phyloP scores from a whole-genome alignment of 257 asterid genomes.

The Fraxinus quadrangulata region DNA sequence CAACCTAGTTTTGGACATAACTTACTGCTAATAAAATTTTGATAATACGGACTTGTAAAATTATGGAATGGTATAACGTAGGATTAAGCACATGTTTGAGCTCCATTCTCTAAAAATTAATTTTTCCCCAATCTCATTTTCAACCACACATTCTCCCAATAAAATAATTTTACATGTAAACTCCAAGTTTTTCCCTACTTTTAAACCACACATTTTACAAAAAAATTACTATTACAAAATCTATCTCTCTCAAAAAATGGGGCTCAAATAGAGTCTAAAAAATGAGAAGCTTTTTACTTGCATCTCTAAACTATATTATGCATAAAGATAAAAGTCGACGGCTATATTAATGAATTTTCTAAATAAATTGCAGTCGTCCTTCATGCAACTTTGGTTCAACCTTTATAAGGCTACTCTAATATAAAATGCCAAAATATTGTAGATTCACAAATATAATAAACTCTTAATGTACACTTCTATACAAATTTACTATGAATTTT shows the following conservation, averaged over 20 bases:
- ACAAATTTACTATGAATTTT: neutral
- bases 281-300: neutral
- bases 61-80: neutral
- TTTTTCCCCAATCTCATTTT: too few relatives aligned
- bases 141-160: too few relatives aligned
- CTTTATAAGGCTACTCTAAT: neutral
- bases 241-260: too few relatives aligned
- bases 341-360: neutral
- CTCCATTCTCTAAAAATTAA: too few relatives aligned
- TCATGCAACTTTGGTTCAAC: neutral
- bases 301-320: neutral
- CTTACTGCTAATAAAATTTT: neutral
- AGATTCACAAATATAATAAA: neutral
- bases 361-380: neutral
- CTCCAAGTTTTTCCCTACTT: too few relatives aligned
- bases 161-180: too few relatives aligned
- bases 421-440: neutral
- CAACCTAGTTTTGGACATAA: neutral
- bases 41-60: neutral
- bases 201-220: too few relatives aligned
- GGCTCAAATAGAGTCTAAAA: too few relatives aligned
- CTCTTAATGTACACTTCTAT: neutral
- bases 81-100: neutral
- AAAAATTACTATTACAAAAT: too few relatives aligned
- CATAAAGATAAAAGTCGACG: neutral